phyloP scores from a whole-genome alignment of 1,139 yeast genomes.

The Kodamaea alishanica region DNA sequence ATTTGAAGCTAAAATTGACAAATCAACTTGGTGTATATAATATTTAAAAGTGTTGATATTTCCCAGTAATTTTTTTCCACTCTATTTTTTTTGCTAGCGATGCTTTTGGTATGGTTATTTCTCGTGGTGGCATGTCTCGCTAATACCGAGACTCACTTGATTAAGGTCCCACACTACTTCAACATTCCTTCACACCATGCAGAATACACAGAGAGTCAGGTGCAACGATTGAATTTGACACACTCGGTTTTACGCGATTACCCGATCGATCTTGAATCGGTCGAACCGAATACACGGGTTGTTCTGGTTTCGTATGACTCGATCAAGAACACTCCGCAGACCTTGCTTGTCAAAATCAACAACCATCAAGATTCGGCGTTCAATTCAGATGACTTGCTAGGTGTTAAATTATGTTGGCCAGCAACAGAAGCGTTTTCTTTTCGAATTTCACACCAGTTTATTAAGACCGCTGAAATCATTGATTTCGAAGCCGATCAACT shows the following conservation, averaged over 20 bases:
- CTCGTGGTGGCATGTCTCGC: slow-evolving; percentile 17
- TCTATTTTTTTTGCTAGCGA: too few relatives aligned
- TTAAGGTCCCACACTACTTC: slow-evolving; percentile 35
- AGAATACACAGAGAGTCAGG: slow-evolving; percentile 1
- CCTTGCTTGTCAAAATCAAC: slow-evolving; percentile 31
- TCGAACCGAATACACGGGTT: not conserved
- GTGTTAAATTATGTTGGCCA: slow-evolving; percentile 45
- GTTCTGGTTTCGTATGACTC: slow-evolving; percentile 17
- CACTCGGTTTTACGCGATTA: slow-evolving; percentile 26
- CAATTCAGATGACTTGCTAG: slow-evolving; percentile 29
- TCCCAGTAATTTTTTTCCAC: too few relatives aligned
- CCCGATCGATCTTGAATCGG: slow-evolving; percentile 22
- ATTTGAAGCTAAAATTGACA: too few relatives aligned
- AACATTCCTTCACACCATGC: slow-evolving; percentile 25
- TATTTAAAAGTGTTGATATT: too few relatives aligned
- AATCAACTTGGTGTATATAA: too few relatives aligned
- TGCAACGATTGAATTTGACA: slow-evolving; percentile 21
- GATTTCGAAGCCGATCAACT: slow-evolving; percentile 13
- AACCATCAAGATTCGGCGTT: slow-evolving; percentile 30
- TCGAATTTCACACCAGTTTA: slow-evolving; percentile 9
- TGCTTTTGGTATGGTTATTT: slow-evolving; percentile 2
- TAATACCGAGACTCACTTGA: slow-evolving; percentile 37
- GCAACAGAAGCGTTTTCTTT: slow-evolving; percentile 38
- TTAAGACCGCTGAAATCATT: slow-evolving; percentile 6
- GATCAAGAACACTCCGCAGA: slow-evolving; percentile 12